Conservation (phyloP, 768 basidiomycete species). For the Lyophyllum shimeji region DNA sequence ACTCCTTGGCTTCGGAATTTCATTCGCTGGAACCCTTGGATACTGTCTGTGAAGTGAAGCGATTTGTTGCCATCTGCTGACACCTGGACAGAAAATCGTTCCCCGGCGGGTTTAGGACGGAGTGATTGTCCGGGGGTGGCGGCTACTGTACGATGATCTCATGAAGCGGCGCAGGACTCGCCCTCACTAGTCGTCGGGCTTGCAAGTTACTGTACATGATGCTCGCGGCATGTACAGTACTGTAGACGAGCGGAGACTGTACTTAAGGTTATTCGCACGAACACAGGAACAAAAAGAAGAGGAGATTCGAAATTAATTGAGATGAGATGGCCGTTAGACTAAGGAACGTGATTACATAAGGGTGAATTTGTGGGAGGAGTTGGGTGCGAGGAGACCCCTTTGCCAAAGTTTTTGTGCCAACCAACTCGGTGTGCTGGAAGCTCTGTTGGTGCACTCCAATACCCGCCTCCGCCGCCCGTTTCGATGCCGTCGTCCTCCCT, state of each 20-base stretch:
- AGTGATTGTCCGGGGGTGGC: too few relatives aligned
- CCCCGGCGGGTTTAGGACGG: neutral
- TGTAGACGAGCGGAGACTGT: neutral
- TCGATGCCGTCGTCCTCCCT: constrained; percentile 23
- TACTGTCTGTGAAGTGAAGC: neutral
- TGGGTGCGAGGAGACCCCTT: neutral
- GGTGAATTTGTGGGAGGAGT: constrained; percentile 5
- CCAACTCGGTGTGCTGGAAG: neutral
- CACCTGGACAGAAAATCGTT: neutral
- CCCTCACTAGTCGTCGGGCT: too few relatives aligned
- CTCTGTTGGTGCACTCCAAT: neutral
- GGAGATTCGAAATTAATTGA: constrained; percentile 6
- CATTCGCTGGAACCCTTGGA: constrained; percentile 2
- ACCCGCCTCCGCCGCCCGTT: neutral
- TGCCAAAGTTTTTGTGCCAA: constrained; percentile 2
- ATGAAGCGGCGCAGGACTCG: too few relatives aligned
- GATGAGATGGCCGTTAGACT: neutral
- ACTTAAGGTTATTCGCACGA: neutral
- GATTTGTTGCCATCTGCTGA: neutral
- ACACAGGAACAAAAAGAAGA: constrained; percentile 1
- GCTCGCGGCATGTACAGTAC: too few relatives aligned
- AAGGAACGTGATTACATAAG: constrained; percentile 14
- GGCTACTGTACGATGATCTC: too few relatives aligned
- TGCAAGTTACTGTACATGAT: too few relatives aligned
- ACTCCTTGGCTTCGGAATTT: constrained; percentile 5